Evolutionary conservation across 257 asterid genomes (phyloP), one percentile per base, ranked within the genome.

Genomic region (Perilla frutescens): DNA sequence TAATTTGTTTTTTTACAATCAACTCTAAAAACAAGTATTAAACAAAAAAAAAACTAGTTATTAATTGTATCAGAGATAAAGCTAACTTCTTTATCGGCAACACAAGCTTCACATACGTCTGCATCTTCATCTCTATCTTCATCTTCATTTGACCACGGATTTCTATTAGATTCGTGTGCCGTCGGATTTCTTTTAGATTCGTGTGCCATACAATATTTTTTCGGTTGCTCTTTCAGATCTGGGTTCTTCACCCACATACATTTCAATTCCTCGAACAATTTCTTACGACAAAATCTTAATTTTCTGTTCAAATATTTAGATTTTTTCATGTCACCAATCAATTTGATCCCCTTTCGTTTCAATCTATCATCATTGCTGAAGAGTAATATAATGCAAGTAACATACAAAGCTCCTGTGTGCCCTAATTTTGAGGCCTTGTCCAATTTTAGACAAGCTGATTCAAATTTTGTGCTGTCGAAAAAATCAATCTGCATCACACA

Each of bases 401-500:
- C 66, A 1, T 84, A 84, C 0, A 44, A 0, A 1, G 88, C 84
- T 8, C 73, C 83, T 0, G 2, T 0, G 15, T 84, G 84, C 2
- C 82, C 82, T 0, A 29, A 58, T 1, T 63, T 36, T 37, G 60
- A 3, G 20, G 84, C 84, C 54, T 44, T 61, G 14, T 34, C 4
- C 9, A 84, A 39, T 1, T 75, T 57, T 32, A 15, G 12, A 31
- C 44, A 2, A n/a, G 82, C 75, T 11, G 59, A 37, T 6, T 3
- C 3, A 1, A 15, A 2, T 0, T 69, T 9, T 29, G 0, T 31
- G 4, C 34, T 56, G 36, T 49, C 58, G 71, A 81, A 84, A 51
- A 70, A 84, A 7, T 84, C 83, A 2, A 73, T 26, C 88, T 84
- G 64, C 57, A 29, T 13, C 29, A 20, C 45, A 55, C 5, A 37